Base-by-base conservation (phyloP, 805 yeast genomes). In the Teunomyces kruisii region DNA sequence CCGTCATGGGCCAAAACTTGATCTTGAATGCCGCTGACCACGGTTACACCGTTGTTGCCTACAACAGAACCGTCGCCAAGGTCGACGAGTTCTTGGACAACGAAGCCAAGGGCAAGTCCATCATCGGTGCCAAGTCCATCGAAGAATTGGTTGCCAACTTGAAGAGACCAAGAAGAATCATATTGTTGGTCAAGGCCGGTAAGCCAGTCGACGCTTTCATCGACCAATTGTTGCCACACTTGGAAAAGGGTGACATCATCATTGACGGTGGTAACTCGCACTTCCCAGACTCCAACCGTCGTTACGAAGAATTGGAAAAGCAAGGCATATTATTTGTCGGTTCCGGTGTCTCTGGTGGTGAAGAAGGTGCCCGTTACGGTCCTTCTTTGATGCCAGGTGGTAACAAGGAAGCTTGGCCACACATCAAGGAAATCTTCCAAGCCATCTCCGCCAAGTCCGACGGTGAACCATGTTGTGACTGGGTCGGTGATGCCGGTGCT, bases 361-460 rank as follows among this genome's bases (percentile, higher is more conserved):
- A 92, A 77, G 99, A 92, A 72, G 99, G 99, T 80, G 99, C 99
- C 62, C 88, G 99, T 76, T 81, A 87, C 74, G 99, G 99, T 65
- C 99, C 99, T 52, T 91, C 98, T 52, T 81, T 92, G 72, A 92
- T 92, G 99, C 99, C 99, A 61, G 99, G 99, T 84, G 99, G 99
- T 69, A 87, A 89, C 67, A 80, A 77, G 59, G 96, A 88, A 63
- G 99, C 99, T 54, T 92, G 99, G 99, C 98, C 98, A 58, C 95
- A 88, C 75, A 87, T 92, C 67, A 92, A 92, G 84, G 84, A 83
- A 52, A 94, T 92, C 65, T 90, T 92, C 89, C 99, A 92, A 77
- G 81, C 91, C 45, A 87, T 94, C 61, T 76, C 97, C 45, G 98
- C 99, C 68, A 90, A 92, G 79, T 72, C 96, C 51, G 97, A 94